Base-by-base conservation (phyloP, 441 rosid genomes). In the Erysimum cheiri region DNA sequence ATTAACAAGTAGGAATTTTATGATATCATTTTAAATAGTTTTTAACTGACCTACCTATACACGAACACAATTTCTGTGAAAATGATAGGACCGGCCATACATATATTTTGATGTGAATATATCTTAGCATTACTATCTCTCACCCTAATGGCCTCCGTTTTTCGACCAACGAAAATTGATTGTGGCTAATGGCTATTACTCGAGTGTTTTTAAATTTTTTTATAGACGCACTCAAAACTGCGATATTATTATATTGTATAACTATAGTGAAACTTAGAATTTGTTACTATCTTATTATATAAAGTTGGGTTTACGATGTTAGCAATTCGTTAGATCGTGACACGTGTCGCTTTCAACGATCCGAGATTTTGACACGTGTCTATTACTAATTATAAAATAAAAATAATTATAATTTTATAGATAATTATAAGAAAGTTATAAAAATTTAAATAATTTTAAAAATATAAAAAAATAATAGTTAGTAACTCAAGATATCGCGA, bases 81-180 rank as follows among this genome's bases (percentile, higher is more conserved):
- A 56, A 43, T 33, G 55, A 56, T 56, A 22, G 55, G n/a, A 31
- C 22, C n/a, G 22, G 1, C 71, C 62, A 67, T 41, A 53, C 43
- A 14, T 8, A 40, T 52, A 31, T 36, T 36, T 36, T 10, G 40
- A 36, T 36, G 40, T 36, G 40, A 36, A 14, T 8, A 41, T 52
- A 31, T 54, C 61, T 15, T 28, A 15, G 52, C 61, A 66, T 15
- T 53, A 29, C 40, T 11, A 11, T 66, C 71, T 53, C 15, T 37
- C 49, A 6, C 35, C 37, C 70, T 36, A 53, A 17, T 66, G 37
- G 64, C 55, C 64, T 57, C 5, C 55, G 13, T 44, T 68, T 68
- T 56, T 56, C 40, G 46, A 22, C 46, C 46, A 44, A 68, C 37
- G 8, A 60, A 60, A 60, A 46, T 48, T 53, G 0, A 29, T 60